phyloP scores from a whole-genome alignment of 805 yeast species.

The Ogataea kodamae region DNA sequence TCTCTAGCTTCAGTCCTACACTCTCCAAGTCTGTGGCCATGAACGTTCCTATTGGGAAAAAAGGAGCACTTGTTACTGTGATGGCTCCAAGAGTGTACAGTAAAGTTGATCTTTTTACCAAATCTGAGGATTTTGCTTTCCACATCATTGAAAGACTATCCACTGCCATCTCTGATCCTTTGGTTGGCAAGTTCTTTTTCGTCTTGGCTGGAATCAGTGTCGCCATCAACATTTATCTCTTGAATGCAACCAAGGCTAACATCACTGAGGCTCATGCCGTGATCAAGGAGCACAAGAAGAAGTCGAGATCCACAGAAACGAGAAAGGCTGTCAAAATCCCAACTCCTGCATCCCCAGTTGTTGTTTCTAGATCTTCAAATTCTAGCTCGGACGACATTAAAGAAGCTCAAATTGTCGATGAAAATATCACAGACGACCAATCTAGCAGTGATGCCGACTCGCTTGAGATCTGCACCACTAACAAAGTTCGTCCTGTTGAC shows the following conservation, averaged over 20 bases:
- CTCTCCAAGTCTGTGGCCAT: constrained; percentile 42
- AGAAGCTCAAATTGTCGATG: constrained; percentile 35
- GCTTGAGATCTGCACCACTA: constrained; percentile 13
- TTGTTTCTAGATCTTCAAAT: constrained; percentile 15
- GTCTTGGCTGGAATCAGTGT: constrained; percentile 71
- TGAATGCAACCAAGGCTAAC: constrained; percentile 79
- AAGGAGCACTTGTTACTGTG: constrained; percentile 51
- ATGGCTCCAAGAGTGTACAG: constrained; percentile 55
- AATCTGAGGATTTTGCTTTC: constrained; percentile 58
- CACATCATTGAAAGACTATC: constrained; percentile 54
- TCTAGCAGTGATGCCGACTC: constrained; percentile 34
- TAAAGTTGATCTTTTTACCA: constrained; percentile 53
- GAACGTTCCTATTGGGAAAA: constrained; percentile 41
- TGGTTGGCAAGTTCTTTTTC: constrained; percentile 73
- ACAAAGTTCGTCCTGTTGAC: constrained; percentile 47
- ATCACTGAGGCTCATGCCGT: constrained; percentile 23
- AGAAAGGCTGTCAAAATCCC: constrained; percentile 11
- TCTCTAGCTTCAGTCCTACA: constrained; percentile 27
- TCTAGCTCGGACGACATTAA: constrained; percentile 30
- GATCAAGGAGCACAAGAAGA: constrained; percentile 11
- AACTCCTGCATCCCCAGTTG: constrained; percentile 13
- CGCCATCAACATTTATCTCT: constrained; percentile 76
- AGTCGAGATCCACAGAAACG: constrained; percentile 12
- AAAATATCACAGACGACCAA: constrained; percentile 22
- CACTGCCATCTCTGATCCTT: constrained; percentile 70